These are phyloP conservation scores for Chlorella sp. DNA, from an alignment of 139 green algal species.

Conservation along the genomic window DNA sequence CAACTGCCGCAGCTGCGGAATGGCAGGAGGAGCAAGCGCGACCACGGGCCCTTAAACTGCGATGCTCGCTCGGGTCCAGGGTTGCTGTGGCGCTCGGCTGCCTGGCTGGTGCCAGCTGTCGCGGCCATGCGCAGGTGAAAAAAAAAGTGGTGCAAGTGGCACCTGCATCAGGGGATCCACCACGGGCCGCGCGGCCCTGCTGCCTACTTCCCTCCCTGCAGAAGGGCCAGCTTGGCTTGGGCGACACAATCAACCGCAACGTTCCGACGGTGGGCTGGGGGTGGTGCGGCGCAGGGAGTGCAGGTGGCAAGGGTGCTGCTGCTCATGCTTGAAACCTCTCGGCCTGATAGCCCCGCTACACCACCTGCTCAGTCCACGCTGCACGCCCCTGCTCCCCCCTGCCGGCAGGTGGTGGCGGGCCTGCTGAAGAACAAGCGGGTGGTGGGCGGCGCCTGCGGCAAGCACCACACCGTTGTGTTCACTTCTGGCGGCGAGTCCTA, in stretches of 20 bases:
- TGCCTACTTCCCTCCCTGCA: constrained; percentile 34
- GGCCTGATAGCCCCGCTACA: background rate
- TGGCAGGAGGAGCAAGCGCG: background rate
- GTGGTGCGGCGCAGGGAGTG: constrained; percentile 52
- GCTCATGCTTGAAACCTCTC: background rate
- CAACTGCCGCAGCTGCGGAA: background rate
- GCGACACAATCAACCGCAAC: constrained; percentile 79
- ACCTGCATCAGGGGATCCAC: too few relatives aligned
- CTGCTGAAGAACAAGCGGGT: constrained; percentile 17
- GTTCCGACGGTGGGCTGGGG: constrained; percentile 65
- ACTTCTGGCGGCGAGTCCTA: constrained; percentile 53
- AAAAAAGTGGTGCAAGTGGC: too few relatives aligned
- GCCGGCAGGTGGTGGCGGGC: too few relatives aligned
- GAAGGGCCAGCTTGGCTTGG: constrained; percentile 89
- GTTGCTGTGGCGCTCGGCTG: background rate
- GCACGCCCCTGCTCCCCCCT: background rate
- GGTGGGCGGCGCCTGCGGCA: constrained; percentile 53
- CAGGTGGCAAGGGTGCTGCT: constrained; percentile 43
- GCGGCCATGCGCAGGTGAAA: too few relatives aligned
- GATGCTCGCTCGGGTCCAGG: background rate
- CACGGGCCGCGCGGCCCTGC: too few relatives aligned
- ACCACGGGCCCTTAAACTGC: background rate
- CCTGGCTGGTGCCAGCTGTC: too few relatives aligned
- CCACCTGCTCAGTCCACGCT: background rate
- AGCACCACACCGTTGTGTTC: constrained; percentile 77